These are phyloP conservation scores for Hypoxylon sp. DNA, from an alignment of 2,329 filamentous ascomycete genomes.

Conservation along the genomic window DNA sequence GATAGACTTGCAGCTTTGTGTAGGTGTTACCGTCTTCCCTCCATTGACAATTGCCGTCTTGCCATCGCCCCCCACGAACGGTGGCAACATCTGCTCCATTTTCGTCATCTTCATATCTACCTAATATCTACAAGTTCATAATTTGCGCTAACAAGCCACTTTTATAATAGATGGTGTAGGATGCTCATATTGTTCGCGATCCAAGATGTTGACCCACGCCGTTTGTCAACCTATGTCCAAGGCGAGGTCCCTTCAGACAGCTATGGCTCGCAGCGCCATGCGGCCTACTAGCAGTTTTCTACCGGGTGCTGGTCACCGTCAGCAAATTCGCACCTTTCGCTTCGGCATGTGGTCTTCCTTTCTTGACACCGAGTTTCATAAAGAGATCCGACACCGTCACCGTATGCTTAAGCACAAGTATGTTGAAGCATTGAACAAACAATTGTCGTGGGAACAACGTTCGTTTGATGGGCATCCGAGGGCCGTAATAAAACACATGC, in stretches of 20 bases:
- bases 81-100: conserved; percentile 6
- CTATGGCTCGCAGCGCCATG: conserved; percentile 28
- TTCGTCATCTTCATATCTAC: neutral
- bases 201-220: conserved; percentile 47
- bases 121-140: neutral
- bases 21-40: conserved; percentile 13
- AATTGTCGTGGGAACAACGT: conserved; percentile 57
- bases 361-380: conserved; percentile 52
- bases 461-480: conserved; percentile 48
- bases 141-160: conserved; percentile 5
- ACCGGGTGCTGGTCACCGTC: conserved; percentile 38
- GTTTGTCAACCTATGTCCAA: conserved; percentile 44
- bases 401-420: conserved; percentile 56
- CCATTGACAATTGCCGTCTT: neutral
- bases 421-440: conserved; percentile 55
- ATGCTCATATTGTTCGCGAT: conserved; percentile 22
- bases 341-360: conserved; percentile 58
- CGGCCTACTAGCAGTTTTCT: conserved; percentile 34
- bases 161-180: conserved; percentile 21
- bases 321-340: conserved; percentile 58
- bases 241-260: conserved; percentile 39
- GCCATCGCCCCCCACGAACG: conserved; percentile 6
- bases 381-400: conserved; percentile 56
- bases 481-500: conserved; percentile 52
- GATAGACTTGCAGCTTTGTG: conserved; percentile 24